These are phyloP conservation scores for Tetradesmus obliquus DNA, from an alignment of 139 green algal genomes.

Conservation along the genomic window DNA sequence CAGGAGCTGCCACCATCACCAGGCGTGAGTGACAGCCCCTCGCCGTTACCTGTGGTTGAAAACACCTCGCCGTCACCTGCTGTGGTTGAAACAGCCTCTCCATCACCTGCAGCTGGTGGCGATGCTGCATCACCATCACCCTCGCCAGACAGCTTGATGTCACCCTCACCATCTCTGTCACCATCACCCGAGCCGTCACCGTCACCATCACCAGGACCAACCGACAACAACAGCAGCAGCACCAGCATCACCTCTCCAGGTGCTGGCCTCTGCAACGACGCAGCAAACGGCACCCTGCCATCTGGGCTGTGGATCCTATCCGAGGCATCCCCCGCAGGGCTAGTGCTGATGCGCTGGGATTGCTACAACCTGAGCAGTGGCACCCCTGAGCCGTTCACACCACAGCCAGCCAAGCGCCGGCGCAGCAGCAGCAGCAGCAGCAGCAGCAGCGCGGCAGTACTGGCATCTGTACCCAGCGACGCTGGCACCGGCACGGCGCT, in stretches of 20 bases:
- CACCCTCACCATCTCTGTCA: background rate
- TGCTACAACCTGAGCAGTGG: background rate
- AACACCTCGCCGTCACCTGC: background rate
- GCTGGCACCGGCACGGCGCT: background rate
- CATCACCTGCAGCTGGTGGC: background rate
- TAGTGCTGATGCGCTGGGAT: background rate
- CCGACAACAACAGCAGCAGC: background rate
- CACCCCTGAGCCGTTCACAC: background rate
- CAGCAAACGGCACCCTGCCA: background rate
- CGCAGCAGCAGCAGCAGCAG: background rate
- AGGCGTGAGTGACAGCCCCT: background rate
- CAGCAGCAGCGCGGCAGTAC: background rate
- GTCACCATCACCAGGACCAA: background rate
- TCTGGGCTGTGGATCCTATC: background rate
- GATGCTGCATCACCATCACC: too few species aligned
- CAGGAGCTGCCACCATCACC: background rate
- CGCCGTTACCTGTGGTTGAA: background rate
- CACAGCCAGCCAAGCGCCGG: background rate
- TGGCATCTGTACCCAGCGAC: background rate
- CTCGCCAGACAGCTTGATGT: background rate
- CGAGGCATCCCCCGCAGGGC: background rate
- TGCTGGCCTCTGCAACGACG: background rate
- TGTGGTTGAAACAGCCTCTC: background rate
- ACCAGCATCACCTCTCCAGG: background rate
- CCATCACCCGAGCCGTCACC: too few species aligned